phyloP scores from a whole-genome alignment of 306 rosid species.

The Quercus glauca region DNA sequence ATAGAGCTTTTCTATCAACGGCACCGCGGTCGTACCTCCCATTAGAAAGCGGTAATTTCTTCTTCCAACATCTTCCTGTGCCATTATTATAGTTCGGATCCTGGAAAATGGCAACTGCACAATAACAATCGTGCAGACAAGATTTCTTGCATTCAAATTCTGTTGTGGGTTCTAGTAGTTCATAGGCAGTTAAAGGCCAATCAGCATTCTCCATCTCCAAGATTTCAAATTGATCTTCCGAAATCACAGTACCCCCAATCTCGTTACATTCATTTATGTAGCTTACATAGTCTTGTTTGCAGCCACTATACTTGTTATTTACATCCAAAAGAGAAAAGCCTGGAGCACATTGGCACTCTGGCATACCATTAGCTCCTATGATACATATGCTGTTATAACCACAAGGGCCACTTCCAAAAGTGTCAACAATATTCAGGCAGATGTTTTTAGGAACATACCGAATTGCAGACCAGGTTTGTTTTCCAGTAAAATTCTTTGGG shows the following conservation, averaged over 20 bases:
- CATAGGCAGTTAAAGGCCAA: background rate
- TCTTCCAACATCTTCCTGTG: background rate
- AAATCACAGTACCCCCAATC: background rate
- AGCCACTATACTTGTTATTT: background rate
- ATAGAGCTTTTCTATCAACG: background rate
- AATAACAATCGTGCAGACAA: constrained; percentile 1
- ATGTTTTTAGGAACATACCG: background rate
- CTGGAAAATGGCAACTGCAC: constrained; percentile 5
- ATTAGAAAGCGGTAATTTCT: background rate
- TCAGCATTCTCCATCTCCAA: background rate
- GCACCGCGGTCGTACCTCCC: background rate
- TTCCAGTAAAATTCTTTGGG: background rate
- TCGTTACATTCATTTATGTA: background rate
- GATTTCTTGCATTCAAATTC: background rate
- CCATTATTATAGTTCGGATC: background rate
- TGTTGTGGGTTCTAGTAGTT: background rate
- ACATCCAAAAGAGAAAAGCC: background rate
- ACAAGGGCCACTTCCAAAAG: background rate
- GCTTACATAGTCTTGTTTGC: background rate
- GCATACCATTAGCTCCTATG: background rate
- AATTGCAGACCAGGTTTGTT: background rate
- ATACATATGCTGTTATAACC: background rate
- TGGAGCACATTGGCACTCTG: background rate
- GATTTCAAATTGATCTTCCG: background rate
- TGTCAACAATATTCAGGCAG: background rate